Percentiles rank a stretch among this genome's conserved stretches.
Conservation (phyloP, 306 rosid species). For the Castanea crenata region DNA sequence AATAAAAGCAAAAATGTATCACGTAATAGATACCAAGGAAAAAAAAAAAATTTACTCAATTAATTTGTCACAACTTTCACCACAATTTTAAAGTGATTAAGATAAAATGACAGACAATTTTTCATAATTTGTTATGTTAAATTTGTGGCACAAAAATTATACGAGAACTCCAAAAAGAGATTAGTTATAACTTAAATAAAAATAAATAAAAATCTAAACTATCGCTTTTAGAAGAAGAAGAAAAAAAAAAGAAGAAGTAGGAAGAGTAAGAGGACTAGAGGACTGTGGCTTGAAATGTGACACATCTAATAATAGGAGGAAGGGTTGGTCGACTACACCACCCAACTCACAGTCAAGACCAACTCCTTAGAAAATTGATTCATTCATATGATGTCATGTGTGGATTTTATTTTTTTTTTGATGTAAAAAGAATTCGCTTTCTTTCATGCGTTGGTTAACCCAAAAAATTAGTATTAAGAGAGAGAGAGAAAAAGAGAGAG, state of each 20-base stretch:
- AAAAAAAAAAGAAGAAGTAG: neutral
- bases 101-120: fast-evolving
- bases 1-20: neutral
- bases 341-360: slow-evolving; percentile 37
- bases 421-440: too few relatives aligned
- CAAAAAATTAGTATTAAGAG: neutral
- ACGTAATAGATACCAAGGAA: too few relatives aligned
- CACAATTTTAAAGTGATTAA: fast-evolving
- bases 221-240: too few relatives aligned
- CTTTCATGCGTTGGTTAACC: too few relatives aligned
- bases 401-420: too few relatives aligned
- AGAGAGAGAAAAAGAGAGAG: too few relatives aligned
- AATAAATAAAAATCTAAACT: too few relatives aligned
- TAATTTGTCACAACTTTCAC: too few relatives aligned
- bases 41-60: fast-evolving
- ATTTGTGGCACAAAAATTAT: too few relatives aligned
- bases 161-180: fast-evolving
- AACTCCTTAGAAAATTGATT: neutral
- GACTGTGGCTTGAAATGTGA: slow-evolving; percentile 13
- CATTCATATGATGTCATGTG: neutral
- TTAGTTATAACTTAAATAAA: too few relatives aligned
- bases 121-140: neutral
- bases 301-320: slow-evolving; percentile 22
- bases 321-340: slow-evolving; percentile 49
- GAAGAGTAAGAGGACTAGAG: neutral